phyloP scores from a whole-genome alignment of 106 monocot genomes.

The Triglochin maritima region DNA sequence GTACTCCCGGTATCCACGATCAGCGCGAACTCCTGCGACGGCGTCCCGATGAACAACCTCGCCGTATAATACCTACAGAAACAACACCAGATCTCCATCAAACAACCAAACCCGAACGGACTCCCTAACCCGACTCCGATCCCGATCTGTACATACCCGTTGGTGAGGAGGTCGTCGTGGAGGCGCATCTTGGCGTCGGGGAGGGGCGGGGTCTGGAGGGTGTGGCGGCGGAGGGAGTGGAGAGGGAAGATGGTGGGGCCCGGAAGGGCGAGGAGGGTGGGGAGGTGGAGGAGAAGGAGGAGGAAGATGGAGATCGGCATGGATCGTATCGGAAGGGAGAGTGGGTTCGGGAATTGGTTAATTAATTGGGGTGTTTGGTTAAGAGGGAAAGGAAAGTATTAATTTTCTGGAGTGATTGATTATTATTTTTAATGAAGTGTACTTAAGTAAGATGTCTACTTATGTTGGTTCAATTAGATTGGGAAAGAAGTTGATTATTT shows the following conservation, averaged over 20 bases:
- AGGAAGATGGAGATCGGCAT: neutral
- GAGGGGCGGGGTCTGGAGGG: no score
- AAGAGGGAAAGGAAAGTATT: no score
- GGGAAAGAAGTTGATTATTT: no score
- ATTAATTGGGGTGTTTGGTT: no score
- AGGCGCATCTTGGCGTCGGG: conserved; percentile 48
- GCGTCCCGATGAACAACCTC: conserved; percentile 53
- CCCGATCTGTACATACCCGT: conserved; percentile 26
- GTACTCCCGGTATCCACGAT: conserved; percentile 75
- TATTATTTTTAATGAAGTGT: no score
- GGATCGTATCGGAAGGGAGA: neutral
- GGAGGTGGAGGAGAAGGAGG: neutral
- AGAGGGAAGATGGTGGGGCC: conserved; percentile 54
- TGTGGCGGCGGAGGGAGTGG: conserved; percentile 12
- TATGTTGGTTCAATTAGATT: no score
- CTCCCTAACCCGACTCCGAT: neutral
- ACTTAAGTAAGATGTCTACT: no score
- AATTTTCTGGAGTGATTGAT: no score
- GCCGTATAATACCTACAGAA: conserved; percentile 60
- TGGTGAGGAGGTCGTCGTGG: conserved; percentile 76
- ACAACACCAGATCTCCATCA: neutral
- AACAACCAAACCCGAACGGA: neutral
- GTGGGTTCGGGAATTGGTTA: no score
- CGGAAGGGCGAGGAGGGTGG: neutral
- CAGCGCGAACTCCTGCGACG: conserved; percentile 59